A percentile compares a stretch with the other conserved stretches of the same genome.
phyloP scores from a whole-genome alignment of 1,139 yeast genomes.

The Candida albicans region DNA sequence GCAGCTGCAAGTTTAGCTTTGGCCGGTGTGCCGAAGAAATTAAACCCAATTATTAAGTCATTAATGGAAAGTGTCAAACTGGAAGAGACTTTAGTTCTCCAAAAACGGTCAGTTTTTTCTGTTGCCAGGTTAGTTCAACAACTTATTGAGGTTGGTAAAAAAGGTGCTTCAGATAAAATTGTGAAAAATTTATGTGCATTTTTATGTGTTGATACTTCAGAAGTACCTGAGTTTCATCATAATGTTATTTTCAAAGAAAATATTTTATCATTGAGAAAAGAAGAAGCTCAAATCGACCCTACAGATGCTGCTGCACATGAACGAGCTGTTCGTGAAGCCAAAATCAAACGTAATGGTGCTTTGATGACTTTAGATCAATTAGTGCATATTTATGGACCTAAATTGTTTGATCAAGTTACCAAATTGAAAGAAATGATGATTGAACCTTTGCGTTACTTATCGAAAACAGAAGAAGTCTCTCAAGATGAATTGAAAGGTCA shows the following conservation, averaged over 20 bases:
- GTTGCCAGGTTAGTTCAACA: constrained; percentile 62
- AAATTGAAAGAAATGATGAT: constrained; percentile 68
- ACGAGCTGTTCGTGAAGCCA: constrained; percentile 68
- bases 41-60: constrained; percentile 85
- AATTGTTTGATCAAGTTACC: constrained; percentile 62
- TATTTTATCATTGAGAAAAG: constrained; percentile 77
- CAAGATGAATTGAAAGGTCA: constrained; percentile 65
- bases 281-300: constrained; percentile 70
- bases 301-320: constrained; percentile 66
- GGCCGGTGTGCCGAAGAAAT: constrained; percentile 73
- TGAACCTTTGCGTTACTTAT: constrained; percentile 52
- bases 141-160: constrained; percentile 57
- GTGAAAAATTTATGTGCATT: constrained; percentile 90
- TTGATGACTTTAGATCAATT: constrained; percentile 64
- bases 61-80: constrained; percentile 90
- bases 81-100: constrained; percentile 68
- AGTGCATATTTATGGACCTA: constrained; percentile 48
- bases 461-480: constrained; percentile 34
- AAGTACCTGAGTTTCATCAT: constrained; percentile 88
- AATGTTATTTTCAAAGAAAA: constrained; percentile 56
- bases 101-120: constrained; percentile 67
- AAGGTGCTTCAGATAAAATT: constrained; percentile 81
- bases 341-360: constrained; percentile 82
- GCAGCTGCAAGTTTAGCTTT: constrained; percentile 72
- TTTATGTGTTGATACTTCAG: constrained; percentile 91